A percentile compares a stretch with the other conserved stretches of the same genome.
phyloP scores from a whole-genome alignment of 208 protist species.

The Leptomonas pyrrhocoris region DNA sequence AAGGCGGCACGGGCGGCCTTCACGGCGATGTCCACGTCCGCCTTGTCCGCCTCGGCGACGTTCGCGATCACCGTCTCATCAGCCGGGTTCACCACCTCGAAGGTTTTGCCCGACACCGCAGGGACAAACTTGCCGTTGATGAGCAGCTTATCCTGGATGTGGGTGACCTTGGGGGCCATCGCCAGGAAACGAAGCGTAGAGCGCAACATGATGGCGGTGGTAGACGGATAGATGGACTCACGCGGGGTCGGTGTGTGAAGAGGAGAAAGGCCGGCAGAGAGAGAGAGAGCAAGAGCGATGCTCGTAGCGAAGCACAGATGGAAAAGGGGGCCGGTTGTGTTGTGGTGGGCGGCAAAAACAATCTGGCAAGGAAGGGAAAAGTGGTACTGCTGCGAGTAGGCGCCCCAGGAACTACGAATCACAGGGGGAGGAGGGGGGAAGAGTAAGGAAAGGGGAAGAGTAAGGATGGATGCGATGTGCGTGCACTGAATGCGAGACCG shows the following conservation, averaged over 20 bases:
- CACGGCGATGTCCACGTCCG: slow-evolving; percentile 87
- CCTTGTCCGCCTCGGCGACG: slow-evolving; percentile 76
- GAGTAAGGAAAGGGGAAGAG: not conserved
- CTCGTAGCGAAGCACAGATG: no score
- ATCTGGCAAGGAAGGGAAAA: not conserved
- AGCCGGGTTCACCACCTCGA: slow-evolving; percentile 79
- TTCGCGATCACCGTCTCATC: slow-evolving; percentile 76
- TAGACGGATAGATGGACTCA: no score
- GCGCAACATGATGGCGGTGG: slow-evolving; percentile 33
- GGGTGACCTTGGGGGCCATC: slow-evolving; percentile 36
- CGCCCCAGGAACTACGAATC: no score
- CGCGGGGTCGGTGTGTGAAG: no score
- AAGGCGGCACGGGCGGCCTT: slow-evolving; percentile 74
- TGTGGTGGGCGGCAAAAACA: slow-evolving; percentile 1
- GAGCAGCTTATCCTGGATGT: slow-evolving; percentile 80
- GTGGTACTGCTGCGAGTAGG: no score
- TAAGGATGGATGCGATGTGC: no score
- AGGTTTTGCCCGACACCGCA: slow-evolving; percentile 63
- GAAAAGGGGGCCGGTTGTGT: no score
- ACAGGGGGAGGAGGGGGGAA: not conserved
- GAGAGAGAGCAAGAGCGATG: no score
- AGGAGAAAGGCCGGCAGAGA: no score
- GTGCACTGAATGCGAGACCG: no score
- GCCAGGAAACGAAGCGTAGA: slow-evolving; percentile 23
- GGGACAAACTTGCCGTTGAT: slow-evolving; percentile 89